Evolutionary conservation across 495 filamentous ascomycete genomes (phyloP), one percentile per base, ranked within the genome.

Genomic region (Hypoxylon cercidicola): DNA sequence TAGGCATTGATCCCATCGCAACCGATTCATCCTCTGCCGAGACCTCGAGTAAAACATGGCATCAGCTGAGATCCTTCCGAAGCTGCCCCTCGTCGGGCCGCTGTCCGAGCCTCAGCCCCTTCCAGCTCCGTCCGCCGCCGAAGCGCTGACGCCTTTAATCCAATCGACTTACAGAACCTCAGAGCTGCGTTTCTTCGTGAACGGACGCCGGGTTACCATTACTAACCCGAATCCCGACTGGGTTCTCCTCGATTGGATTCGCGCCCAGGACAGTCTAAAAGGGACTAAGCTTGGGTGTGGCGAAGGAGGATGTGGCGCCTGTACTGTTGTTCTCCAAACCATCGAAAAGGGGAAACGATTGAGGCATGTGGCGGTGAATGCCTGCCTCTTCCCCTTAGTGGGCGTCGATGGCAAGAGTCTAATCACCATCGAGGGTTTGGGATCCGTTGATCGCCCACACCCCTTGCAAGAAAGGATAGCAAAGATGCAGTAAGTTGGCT

Each of bases 371-470:
- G 88, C 86, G 1, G 87, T 94, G 34, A 94, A 94, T 66, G 91
- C 91, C n/a, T 95, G 91, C 72, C 80, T 95, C 37, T 91, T 90
- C 16, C 92, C 92, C 0, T 76, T 96, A 53, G 85, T 93, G 15
- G 92, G 90, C 60, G 86, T 96, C 12, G 92, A 94, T 77, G 92
- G 92, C n/a, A 96, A 96, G 75, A 92, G 94, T 82, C 89, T 96
- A 58, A 91, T 96, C 56, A 96, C 92, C 1, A 87, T 95, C 7
- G 92, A 96, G 74, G 92, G 92, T 3, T 90, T 96, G 68, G 92
- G 92, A 0, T 88, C 88, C 64, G 85, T 87, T 43, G 87, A 89
- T 70, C 84, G 81, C 21, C 92, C 92, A 15, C 92, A 96, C 79
- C 89, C 92, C 1, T 78, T 88, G 4, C 92, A 96, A 74, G 91